Conservation (phyloP, 2,329 filamentous ascomycete species). For the Ceratocystis alfenasii region DNA sequence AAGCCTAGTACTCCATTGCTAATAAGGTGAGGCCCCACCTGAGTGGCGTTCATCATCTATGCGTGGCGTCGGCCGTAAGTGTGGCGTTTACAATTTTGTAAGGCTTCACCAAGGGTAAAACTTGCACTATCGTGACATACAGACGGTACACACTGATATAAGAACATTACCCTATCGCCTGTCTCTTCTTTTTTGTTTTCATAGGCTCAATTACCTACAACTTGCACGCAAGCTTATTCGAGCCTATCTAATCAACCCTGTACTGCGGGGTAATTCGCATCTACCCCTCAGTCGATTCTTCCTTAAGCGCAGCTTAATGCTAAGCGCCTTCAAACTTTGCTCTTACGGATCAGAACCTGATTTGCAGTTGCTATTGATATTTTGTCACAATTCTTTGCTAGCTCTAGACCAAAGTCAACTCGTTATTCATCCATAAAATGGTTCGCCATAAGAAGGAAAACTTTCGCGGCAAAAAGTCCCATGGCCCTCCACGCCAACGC, state of each 20-base stretch:
- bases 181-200: background rate
- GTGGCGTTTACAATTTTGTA: background rate
- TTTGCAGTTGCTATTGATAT: background rate
- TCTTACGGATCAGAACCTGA: background rate
- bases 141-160: too few relatives aligned
- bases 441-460: slow-evolving; percentile 93
- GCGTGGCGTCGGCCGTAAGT: background rate
- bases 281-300: slow-evolving; percentile 18
- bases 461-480: slow-evolving; percentile 62
- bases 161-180: too few relatives aligned
- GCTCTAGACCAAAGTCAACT: background rate
- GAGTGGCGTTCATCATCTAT: background rate
- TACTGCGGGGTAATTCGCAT: slow-evolving; percentile 19
- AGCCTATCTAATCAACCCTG: background rate
- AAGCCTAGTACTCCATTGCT: background rate
- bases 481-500: slow-evolving; percentile 44
- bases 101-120: background rate
- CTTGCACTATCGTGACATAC: too few relatives aligned
- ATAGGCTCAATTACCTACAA: background rate
- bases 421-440: slow-evolving; percentile 40
- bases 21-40: background rate
- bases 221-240: background rate
- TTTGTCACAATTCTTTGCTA: background rate
- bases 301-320: background rate
- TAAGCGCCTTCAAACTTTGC: background rate